Evolutionary conservation across 495 filamentous ascomycete genomes (phyloP), one percentile per base, ranked within the genome.

Genomic region (Diplogelasinospora grovesii): DNA sequence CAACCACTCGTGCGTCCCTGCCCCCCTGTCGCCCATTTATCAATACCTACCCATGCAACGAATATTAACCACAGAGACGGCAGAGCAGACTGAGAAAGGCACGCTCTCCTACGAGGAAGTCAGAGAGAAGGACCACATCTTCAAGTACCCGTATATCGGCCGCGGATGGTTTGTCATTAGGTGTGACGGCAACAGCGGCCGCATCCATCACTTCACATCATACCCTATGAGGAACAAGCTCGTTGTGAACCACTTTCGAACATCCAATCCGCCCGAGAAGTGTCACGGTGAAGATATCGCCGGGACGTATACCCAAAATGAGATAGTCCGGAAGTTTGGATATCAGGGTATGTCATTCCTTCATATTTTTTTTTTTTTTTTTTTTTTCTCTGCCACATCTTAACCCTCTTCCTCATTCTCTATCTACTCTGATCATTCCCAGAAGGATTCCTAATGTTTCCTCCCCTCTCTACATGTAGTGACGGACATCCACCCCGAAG

Each of bases 271-370:
- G 7, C 9, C 8, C 15, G 14, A 36, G 1, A 36, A 36, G 31
- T 47, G 37, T 9, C 44, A 47, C 20, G 8, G 25, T 1, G 38
- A 13, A 6, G 23, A 40, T 9, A 11, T 29, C 3, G 3, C 9
- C 6, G 5, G 8, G 15, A 1, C 9, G 15, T 26, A 38, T 9
- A 28, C 10, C 13, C 1, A 6, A 8, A 22, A 45, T 5, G 14
- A 47, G 26, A 15, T 41, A 1, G 7, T 47, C 0, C 14, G 8
- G 4, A 37, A 27, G 21, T 41, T 41, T 41, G 44, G 44, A 1
- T 41, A 37, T n/a, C 10, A 32, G 23, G 44, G 44, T 41, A 22
- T 27, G 43, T n/a, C n/a, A n/a, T n/a, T n/a, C n/a, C n/a, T n/a
- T n/a, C n/a, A n/a, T n/a, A n/a, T n/a, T n/a, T n/a, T n/a, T n/a